Base-by-base conservation (phyloP, 768 basidiomycete genomes). In the Hortiboletus campestris region DNA sequence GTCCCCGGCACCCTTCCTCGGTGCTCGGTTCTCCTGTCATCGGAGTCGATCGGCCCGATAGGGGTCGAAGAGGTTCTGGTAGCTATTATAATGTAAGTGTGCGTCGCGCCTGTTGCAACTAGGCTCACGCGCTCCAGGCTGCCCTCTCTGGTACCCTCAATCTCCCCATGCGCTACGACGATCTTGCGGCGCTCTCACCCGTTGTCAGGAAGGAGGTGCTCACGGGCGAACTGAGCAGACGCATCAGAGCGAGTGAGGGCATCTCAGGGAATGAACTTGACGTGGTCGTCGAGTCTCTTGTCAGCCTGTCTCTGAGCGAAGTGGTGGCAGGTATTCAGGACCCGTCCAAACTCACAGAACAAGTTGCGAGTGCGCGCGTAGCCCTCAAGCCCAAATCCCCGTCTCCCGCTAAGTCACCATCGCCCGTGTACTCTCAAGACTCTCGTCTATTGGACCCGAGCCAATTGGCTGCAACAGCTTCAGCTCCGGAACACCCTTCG, bases 401-500 rank as follows among this genome's bases (percentile, higher is more conserved):
- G 2, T 71, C 77, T 3, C 77, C 80, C 4, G 75, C 76, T 38
- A 80, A 84, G 64, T 82, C 85, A 0, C 79, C 80, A 1, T 74
- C 81, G 4, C 75, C 75, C 0, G 80, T 83, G 10, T 73, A 74
- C 32, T 87, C 87, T 7, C 88, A 88, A 59, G 87, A 89, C 68
- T 89, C 89, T 1, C 79, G 83, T 31, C 70, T 84, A n/a, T 74
- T 87, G 29, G 86, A 89, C 60, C 79, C 83, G 7, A 81, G 77
- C 52, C 78, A 81, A 8, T 71, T 84, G 22, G 82, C 82, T 58
- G 87, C 89, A 2, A 91, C 89, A 4, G 91, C 91, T 3, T 90
- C 88, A 46, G 91, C 91, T n/a, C 91, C 91, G 0, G 91, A 94
- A 65, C 91, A 92, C 58, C 91, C 91, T 0, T 89, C 88, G 8